A percentile compares a stretch with the other conserved stretches of the same genome.
phyloP scores from a whole-genome alignment of 345 rosid species.

The Pugionium dolabratum region DNA sequence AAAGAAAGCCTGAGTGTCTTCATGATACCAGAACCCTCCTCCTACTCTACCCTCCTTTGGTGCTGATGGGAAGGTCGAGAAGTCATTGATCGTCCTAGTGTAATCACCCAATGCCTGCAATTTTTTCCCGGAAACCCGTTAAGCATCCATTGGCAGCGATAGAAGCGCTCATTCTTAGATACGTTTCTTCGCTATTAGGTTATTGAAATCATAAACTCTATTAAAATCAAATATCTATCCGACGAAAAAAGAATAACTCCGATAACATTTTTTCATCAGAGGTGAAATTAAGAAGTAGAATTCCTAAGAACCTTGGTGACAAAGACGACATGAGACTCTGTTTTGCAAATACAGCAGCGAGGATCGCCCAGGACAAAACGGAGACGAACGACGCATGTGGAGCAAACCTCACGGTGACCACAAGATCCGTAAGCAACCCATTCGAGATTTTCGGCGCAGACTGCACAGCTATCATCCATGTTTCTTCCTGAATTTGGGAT shows the following conservation, averaged over 20 bases:
- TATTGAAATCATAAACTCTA: slow-evolving; percentile 5
- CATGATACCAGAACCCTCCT: slow-evolving; percentile 82
- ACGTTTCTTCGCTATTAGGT: not conserved
- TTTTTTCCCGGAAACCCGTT: not conserved
- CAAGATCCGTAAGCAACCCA: slow-evolving; percentile 95
- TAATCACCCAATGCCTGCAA: slow-evolving; percentile 89
- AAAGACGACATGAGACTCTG: slow-evolving; percentile 62
- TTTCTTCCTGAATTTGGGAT: slow-evolving; percentile 22
- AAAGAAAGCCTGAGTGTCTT: slow-evolving; percentile 80
- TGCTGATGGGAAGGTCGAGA: slow-evolving; percentile 71
- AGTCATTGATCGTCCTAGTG: slow-evolving; percentile 85
- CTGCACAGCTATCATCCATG: slow-evolving; percentile 95
- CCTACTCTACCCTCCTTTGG: slow-evolving; percentile 81
- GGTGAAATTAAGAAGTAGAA: slow-evolving; percentile 3
- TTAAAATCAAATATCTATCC: not conserved
- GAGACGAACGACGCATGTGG: slow-evolving; percentile 84
- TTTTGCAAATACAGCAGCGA: slow-evolving; percentile 94
- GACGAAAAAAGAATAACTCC: not conserved
- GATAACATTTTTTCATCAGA: not conserved
- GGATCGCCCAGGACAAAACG: slow-evolving; percentile 84
- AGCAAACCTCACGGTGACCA: slow-evolving; percentile 94
- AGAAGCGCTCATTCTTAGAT: too few species aligned
- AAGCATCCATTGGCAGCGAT: not conserved
- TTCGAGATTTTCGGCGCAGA: slow-evolving; percentile 85
- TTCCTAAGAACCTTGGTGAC: slow-evolving; percentile 75